Percentiles rank a stretch among this genome's conserved stretches.
Evolutionary conservation across 805 yeast species (phyloP).

Genomic region (Metschnikowia continentalis): DNA sequence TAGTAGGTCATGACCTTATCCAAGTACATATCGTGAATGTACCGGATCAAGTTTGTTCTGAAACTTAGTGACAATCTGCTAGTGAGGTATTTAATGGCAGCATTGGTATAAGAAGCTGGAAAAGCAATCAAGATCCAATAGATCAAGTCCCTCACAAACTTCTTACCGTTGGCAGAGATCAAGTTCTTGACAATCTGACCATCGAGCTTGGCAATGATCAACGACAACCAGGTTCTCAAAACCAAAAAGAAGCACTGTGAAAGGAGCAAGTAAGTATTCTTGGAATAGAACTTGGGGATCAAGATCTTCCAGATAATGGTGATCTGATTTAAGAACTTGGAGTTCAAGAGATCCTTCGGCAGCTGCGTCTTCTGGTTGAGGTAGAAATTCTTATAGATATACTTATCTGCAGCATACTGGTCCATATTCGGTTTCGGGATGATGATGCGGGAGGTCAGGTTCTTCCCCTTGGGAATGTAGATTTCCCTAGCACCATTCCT

Average conservation of each 20-base stretch:
- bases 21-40: slow-evolving; percentile 85
- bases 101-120: slow-evolving; percentile 90
- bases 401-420: slow-evolving; percentile 52
- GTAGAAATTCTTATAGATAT: slow-evolving; percentile 46
- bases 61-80: slow-evolving; percentile 75
- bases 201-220: slow-evolving; percentile 82
- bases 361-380: slow-evolving; percentile 28
- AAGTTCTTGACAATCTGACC: slow-evolving; percentile 89
- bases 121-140: slow-evolving; percentile 89
- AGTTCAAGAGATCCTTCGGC: slow-evolving; percentile 40
- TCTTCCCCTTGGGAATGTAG: slow-evolving; percentile 44
- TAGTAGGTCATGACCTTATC: slow-evolving; percentile 79
- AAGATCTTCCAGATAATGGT: slow-evolving; percentile 74
- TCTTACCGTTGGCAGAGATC: slow-evolving; percentile 72
- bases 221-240: slow-evolving; percentile 81
- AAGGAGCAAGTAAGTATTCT: slow-evolving; percentile 59
- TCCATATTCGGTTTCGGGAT: slow-evolving; percentile 47
- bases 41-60: slow-evolving; percentile 77
- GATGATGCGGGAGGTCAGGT: slow-evolving; percentile 35
- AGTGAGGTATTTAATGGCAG: slow-evolving; percentile 79
- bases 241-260: slow-evolving; percentile 73
- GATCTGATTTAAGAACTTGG: slow-evolving; percentile 68
- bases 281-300: slow-evolving; percentile 69
- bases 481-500: slow-evolving; percentile 46
- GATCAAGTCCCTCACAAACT: slow-evolving; percentile 69